Evolutionary conservation across 176 grass and related monocot species (phyloP), one percentile per base, ranked within the genome.

Genomic region (Puccinellia tenuiflora): DNA sequence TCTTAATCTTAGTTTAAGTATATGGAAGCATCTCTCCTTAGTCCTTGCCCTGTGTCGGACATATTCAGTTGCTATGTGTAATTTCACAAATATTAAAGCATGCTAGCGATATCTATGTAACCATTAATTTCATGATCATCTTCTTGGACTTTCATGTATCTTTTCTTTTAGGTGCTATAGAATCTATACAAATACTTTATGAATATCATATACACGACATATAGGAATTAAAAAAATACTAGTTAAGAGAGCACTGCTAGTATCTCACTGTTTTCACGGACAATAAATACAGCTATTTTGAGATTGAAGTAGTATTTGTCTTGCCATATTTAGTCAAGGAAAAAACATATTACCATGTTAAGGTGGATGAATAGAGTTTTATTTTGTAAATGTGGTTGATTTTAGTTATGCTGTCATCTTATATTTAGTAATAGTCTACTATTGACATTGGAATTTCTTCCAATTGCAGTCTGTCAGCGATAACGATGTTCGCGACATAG

Each of bases 401-500:
- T 51, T 13, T 54, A 43, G 38, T 68, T 84, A 37, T 78, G 17
- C 5, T 53, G 20, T 70, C 40, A 25, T 82, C 15, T 72, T 79
- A 63, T 39, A 38, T 85, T 63, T 47, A 30, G 6, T 75, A 83
- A 40, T 84, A 72, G 12, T 69, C 35, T 73, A 30, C 0, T 65
- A 54, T 50, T 83, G 20, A 84, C 30, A 48, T 33, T 86, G 24
- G 83, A 56, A 48, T 89, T 72, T 89, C 6, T 81, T 73, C 17
- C 10, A 69, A 79, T 20, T 87, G 43, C 88, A 99, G 97, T 75
- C 80, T 65, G 73, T 94, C 65, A 93, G 78, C 9, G 91, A 96
- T 66, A 90, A 77, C 6, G 91, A 96, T 92, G 87, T 94, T 75
- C 83, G 64, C 68, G 92, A 83, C 48, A 89, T 92, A 77, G 91